Percentiles rank a stretch among this genome's conserved stretches.
Conservation (phyloP, 768 basidiomycete species). For the Dacryopinax spathularia region DNA sequence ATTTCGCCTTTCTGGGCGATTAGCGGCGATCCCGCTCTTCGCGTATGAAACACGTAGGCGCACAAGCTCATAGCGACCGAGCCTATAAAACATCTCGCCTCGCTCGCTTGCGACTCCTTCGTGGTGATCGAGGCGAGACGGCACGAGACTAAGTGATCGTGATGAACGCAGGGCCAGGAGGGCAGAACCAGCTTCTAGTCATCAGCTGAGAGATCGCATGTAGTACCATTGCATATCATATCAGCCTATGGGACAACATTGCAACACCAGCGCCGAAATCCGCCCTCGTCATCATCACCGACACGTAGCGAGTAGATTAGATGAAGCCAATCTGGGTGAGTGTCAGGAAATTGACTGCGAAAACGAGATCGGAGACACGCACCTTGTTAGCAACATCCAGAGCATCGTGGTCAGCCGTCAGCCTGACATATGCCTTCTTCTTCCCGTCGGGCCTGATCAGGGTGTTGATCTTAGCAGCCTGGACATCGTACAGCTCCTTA, state of each 20-base stretch:
- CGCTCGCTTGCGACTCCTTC: too few species aligned
- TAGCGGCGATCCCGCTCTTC: neutral
- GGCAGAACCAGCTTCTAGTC: too few species aligned
- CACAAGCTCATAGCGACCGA: neutral
- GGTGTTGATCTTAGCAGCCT: conserved; percentile 93
- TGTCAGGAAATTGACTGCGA: neutral
- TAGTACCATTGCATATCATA: conserved; percentile 2
- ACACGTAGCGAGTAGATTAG: conserved; percentile 30
- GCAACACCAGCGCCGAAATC: neutral
- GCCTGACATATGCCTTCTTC: conserved; percentile 98
- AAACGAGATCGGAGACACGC: conserved; percentile 11
- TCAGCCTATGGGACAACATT: conserved; percentile 2
- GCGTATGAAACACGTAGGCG: neutral
- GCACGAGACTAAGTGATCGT: too few species aligned
- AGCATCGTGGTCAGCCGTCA: conserved; percentile 92
- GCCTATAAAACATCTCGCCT: too few species aligned
- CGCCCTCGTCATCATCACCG: neutral
- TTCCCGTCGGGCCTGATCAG: conserved; percentile 96
- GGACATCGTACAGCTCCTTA: conserved; percentile 96
- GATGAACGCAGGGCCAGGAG: too few species aligned
- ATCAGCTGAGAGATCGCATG: neutral
- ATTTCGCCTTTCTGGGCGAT: too few species aligned
- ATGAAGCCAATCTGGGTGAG: conserved; percentile 76
- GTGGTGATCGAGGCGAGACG: too few species aligned
- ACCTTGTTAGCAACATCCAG: conserved; percentile 97